A percentile compares a stretch with the other conserved stretches of the same genome.
Evolutionary conservation across 306 rosid genomes (phyloP).

Genomic region (Rosa rugosa): DNA sequence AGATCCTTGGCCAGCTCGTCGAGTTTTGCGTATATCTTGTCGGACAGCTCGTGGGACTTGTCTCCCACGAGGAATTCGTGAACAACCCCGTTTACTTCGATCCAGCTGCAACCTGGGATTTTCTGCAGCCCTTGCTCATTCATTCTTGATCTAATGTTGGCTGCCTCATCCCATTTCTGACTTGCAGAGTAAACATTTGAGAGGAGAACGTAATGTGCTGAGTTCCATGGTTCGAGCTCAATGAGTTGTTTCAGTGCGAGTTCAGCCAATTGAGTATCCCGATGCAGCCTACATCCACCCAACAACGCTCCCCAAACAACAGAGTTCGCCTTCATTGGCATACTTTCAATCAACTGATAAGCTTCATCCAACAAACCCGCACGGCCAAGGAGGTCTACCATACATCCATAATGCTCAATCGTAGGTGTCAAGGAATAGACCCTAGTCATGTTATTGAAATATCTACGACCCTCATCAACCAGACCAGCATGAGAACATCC

Average conservation of each 20-base stretch:
- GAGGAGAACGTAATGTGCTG: conserved; percentile 65
- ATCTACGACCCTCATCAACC: conserved; percentile 60
- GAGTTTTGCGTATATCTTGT: conserved; percentile 60
- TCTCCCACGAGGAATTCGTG: conserved; percentile 75
- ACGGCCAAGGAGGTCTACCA: conserved; percentile 76
- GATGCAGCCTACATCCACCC: conserved; percentile 69
- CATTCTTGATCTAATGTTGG: conserved; percentile 50
- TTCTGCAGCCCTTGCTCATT: conserved; percentile 58
- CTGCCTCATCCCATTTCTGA: conserved; percentile 65
- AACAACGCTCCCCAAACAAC: conserved; percentile 71
- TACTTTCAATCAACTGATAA: conserved; percentile 42
- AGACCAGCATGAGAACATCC: conserved; percentile 77
- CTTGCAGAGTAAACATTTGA: conserved; percentile 72
- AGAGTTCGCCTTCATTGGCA: conserved; percentile 68
- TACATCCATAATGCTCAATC: conserved; percentile 77
- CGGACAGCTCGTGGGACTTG: conserved; percentile 54
- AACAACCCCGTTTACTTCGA: conserved; percentile 56
- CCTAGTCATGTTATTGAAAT: conserved; percentile 48
- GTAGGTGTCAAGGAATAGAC: conserved; percentile 51
- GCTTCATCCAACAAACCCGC: conserved; percentile 68
- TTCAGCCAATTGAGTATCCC: conserved; percentile 59
- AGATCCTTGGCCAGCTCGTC: conserved; percentile 52
- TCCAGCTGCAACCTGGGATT: conserved; percentile 70
- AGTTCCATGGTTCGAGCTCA: conserved; percentile 75
- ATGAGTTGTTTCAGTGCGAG: conserved; percentile 59